Conservation (phyloP, 1,284 basidiomycete species). For the Malassezia japonica region DNA sequence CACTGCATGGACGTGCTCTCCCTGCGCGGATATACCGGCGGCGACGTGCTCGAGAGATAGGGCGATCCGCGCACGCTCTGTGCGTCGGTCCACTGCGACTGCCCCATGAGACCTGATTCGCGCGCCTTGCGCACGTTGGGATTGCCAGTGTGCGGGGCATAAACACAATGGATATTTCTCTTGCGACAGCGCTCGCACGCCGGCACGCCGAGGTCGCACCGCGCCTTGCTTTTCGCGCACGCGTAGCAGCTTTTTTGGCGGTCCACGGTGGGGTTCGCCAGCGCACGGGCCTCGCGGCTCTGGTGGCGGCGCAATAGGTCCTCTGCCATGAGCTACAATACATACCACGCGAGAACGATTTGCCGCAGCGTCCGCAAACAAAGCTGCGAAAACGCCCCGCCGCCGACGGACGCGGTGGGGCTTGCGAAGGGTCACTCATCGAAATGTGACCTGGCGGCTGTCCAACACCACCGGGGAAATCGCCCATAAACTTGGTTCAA, state of each 20-base stretch:
- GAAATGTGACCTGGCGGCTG: too few species aligned
- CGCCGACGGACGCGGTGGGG: too few species aligned
- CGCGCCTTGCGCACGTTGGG: constrained; percentile 13
- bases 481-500: too few species aligned
- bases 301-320: constrained; percentile 15
- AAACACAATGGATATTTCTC: constrained; percentile 11
- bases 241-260: constrained; percentile 18
- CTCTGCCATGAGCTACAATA: neutral
- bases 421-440: too few species aligned
- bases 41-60: neutral
- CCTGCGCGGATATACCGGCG: neutral
- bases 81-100: neutral
- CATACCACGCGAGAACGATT: constrained; percentile 9
- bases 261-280: constrained; percentile 1
- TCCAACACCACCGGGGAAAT: too few species aligned
- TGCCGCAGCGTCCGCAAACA: constrained; percentile 6
- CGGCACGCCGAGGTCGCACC: constrained; percentile 13
- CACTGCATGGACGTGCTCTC: neutral
- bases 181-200: constrained; percentile 12
- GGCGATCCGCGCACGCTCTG: neutral
- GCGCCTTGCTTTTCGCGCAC: constrained; percentile 13
- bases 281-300: constrained; percentile 9
- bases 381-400: too few species aligned
- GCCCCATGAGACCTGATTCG: neutral
- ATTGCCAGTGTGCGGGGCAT: constrained; percentile 16